These are phyloP conservation scores for Arthrobotrys pseudoclavata DNA, from an alignment of 2,329 filamentous ascomycete species.

Conservation along the genomic window DNA sequence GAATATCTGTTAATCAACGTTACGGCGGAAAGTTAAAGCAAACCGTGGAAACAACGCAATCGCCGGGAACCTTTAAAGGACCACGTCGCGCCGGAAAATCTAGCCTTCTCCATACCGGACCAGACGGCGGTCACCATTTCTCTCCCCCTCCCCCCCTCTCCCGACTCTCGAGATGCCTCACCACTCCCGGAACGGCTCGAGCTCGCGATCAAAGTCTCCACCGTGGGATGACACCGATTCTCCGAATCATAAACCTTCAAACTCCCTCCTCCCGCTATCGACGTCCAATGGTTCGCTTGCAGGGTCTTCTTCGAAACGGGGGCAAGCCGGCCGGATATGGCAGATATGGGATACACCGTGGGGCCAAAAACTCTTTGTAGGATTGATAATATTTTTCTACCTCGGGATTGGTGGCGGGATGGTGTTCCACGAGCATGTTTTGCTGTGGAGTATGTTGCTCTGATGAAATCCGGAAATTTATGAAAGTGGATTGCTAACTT, in stretches of 20 bases:
- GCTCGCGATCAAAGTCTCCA: conserved; percentile 48
- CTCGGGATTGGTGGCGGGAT: conserved; percentile 60
- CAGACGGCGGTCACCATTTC: background rate
- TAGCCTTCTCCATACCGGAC: background rate
- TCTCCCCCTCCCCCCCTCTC: background rate
- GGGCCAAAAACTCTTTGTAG: conserved; percentile 62
- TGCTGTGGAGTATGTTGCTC: conserved; percentile 62
- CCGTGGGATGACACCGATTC: conserved; percentile 49
- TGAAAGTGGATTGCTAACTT: background rate
- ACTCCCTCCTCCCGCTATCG: conserved; percentile 45
- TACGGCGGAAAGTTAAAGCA: no score
- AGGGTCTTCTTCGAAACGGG: conserved; percentile 8
- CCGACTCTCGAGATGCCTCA: conserved; percentile 33
- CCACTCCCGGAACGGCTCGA: conserved; percentile 46
- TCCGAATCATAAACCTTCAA: conserved; percentile 22
- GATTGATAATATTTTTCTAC: conserved; percentile 61
- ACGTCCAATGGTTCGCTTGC: conserved; percentile 37
- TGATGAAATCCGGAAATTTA: background rate
- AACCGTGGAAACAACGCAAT: conserved; percentile 9
- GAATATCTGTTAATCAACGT: no score
- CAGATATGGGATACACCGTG: conserved; percentile 51
- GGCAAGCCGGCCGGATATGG: conserved; percentile 58
- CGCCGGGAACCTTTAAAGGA: conserved; percentile 4
- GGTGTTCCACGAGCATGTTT: conserved; percentile 62
- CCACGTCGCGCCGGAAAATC: conserved; percentile 23